These are phyloP conservation scores for Paramyrothecium roridum DNA, from an alignment of 2,329 filamentous ascomycete species.

Conservation along the genomic window DNA sequence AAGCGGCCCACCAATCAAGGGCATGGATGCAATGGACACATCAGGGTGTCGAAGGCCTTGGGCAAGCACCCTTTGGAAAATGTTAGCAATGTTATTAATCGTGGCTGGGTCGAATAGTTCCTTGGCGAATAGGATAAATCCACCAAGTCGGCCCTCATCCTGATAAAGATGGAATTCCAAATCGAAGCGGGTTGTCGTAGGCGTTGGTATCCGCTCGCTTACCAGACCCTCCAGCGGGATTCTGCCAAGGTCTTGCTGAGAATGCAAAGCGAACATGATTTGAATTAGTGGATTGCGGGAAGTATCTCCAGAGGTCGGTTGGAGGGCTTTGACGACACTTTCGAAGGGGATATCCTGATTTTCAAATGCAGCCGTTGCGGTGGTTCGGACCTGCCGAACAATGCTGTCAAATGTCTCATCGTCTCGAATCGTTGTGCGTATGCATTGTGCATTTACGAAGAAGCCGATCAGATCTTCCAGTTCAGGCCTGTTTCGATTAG, in stretches of 20 bases:
- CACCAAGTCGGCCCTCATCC: conserved; percentile 5
- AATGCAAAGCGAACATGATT: conserved; percentile 14
- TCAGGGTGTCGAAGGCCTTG: conserved; percentile 9
- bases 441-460: conserved; percentile 22
- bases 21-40: neutral
- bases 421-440: conserved; percentile 13
- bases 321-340: neutral
- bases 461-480: conserved; percentile 16
- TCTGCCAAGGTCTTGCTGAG: conserved; percentile 14
- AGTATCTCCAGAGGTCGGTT: conserved; percentile 5
- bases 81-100: conserved; percentile 9
- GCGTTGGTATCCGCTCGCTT: conserved; percentile 1
- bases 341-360: conserved; percentile 14
- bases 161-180: conserved; percentile 21
- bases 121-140: conserved; percentile 11
- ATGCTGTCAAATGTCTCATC: conserved; percentile 10
- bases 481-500: conserved; percentile 13
- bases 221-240: neutral
- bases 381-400: conserved; percentile 10
- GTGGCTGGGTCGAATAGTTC: conserved; percentile 17
- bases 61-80: conserved; percentile 12
- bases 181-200: conserved; percentile 13
- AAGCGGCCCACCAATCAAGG: neutral
- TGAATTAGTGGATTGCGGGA: conserved; percentile 14
- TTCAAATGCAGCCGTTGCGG: conserved; percentile 7